Percentiles rank a stretch among this genome's conserved stretches.
phyloP scores from a whole-genome alignment of 345 rosid genomes.

The Abelmoschus esculentus region DNA sequence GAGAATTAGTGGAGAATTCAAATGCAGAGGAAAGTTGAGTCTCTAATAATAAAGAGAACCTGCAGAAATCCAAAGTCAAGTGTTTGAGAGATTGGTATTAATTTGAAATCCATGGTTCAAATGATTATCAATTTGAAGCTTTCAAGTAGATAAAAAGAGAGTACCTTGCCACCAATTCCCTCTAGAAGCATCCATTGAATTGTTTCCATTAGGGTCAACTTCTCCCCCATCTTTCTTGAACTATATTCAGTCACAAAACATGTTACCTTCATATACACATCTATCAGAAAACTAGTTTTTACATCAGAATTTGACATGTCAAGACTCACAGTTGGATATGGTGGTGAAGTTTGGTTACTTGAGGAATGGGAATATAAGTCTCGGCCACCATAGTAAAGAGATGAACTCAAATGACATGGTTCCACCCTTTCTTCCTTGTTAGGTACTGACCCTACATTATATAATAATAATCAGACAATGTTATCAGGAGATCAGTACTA shows the following conservation, averaged over 20 bases:
- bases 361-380: conserved; percentile 47
- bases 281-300: not conserved
- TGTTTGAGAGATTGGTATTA: conserved; percentile 3
- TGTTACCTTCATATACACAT: not conserved
- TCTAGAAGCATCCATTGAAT: conserved; percentile 57
- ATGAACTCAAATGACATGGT: conserved; percentile 78
- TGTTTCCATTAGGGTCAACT: conserved; percentile 46
- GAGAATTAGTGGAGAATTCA: conserved; percentile 1
- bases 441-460: conserved; percentile 22
- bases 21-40: conserved; percentile 18
- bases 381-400: conserved; percentile 85
- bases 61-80: conserved; percentile 24
- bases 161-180: conserved; percentile 98
- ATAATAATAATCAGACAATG: too few relatives aligned
- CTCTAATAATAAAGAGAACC: conserved; percentile 83
- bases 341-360: conserved; percentile 22
- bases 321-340: conserved; percentile 47
- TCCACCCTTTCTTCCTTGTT: conserved; percentile 41
- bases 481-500: too few relatives aligned
- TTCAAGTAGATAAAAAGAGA: not conserved
- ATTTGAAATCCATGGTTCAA: not conserved
- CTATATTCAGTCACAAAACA: conserved; percentile 25
- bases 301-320: not conserved
- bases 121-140: not conserved
- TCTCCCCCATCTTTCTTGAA: conserved; percentile 51